Evolutionary conservation across 1,284 basidiomycete genomes (phyloP), one percentile per base, ranked within the genome.

Genomic region (Blastosporella zonata): DNA sequence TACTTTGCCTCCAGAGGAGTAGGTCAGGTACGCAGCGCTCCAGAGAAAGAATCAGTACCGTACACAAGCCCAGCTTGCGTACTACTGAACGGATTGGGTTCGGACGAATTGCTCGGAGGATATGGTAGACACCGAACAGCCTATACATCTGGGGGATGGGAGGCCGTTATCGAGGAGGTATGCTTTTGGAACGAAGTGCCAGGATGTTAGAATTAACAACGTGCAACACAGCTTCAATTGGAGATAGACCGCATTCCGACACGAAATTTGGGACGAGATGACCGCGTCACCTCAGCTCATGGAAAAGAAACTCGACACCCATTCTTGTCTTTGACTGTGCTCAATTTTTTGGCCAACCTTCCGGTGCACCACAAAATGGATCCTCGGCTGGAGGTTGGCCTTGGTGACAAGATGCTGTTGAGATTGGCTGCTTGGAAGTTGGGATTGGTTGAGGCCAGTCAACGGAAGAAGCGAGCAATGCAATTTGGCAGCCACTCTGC

Each of bases 401-500:
- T 81, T 0, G 96, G 95, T 1, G 97, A 99, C 64, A 99, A 99
- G 70, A 73, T 86, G 63, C 63, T 99, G 22, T 65, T 99, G 39
- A 72, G 96, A 40, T 64, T 87, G 12, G 84, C 87, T 0, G 82
- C 87, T 22, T 66, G 71, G 49, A 78, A 78, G 50, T 60, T 90
- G 13, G 92, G 93, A 0, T 69, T 96, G 35, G 63, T 75, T 1
- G 75, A 82, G 50, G 86, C 90, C 3, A 85, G 84, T 47, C 57
- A 58, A 42, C 74, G 91, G 53, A 92, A 88, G 61, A 99, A 99
- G 70, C 67, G 90, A 45, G 96, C 96, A 4, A 98, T 98, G 88
- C 96, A 99, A 64, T 99, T 99, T 72, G 96, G 96, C 2, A 92
- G 87, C 53, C 81, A 90, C 64, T 93, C 92, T 40, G 93, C 94